Evolutionary conservation across 805 yeast genomes (phyloP), one percentile per base, ranked within the genome.

Genomic region (Kazachstania psychrophila): DNA sequence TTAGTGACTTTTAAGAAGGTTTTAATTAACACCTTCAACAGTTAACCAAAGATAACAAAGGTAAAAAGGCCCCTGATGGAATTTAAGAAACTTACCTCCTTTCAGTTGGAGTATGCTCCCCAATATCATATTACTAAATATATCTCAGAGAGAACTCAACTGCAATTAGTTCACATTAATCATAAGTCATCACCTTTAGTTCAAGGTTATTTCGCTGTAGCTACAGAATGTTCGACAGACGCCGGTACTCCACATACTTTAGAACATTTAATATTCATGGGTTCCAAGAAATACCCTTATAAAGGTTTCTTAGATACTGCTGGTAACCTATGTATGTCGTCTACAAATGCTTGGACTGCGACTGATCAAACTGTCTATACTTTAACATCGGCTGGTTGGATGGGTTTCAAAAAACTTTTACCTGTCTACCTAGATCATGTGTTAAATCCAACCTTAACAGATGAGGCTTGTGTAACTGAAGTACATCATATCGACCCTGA

Each of bases 331-430:
- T 78, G 86, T 43, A 82, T 79, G 60, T 81, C 95, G 2, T 69
- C 76, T 5, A 92, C 97, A 0, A 92, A 92, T 54, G 98, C 98
- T 0, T 88, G 96, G 96, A 92, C 98, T 0, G 86, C 81, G 1
- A 85, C 92, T 4, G 97, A 92, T 60, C 94, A 85, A 54, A 92
- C 98, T 0, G 96, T 87, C 2, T 92, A 92, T 50, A 86, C 96
- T 2, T 66, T 92, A 38, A 72, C 81, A 7, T 77, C 94, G 26
- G 97, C 97, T 1, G 97, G 97, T 8, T 88, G 96, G 95, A 85
- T 84, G 39, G 97, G 96, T 1, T 92, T 92, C 61, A 74, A 73
- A 33, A 70, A 77, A 42, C 62, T 92, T 20, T 69, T 92, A 22
- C 97, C 98, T 0, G 79, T 87, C 3, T 92, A 89, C 56, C 61